Percentiles rank a stretch among this genome's conserved stretches.
Conservation (phyloP, 768 basidiomycete genomes). For the Tricholomella constricta region DNA sequence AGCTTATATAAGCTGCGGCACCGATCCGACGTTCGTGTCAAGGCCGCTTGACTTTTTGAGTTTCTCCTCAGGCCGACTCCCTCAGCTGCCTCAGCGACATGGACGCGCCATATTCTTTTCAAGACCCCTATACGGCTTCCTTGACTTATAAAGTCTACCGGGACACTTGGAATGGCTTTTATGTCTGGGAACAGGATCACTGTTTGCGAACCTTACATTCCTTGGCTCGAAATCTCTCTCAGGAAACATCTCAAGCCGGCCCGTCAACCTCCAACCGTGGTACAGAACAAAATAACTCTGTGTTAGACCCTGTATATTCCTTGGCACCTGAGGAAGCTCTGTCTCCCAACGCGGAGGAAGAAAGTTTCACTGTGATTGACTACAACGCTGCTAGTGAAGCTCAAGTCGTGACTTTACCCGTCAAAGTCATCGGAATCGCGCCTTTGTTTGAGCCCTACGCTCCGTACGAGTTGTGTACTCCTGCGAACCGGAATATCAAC, state of each 20-base stretch:
- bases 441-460: constrained; percentile 29
- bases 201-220: constrained; percentile 16
- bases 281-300: neutral
- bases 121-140: neutral
- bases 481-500: constrained; percentile 46
- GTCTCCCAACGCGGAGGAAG: neutral
- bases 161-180: constrained; percentile 21
- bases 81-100: too few relatives aligned
- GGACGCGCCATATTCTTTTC: too few relatives aligned
- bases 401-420: constrained; percentile 12
- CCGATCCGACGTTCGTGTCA: too few relatives aligned
- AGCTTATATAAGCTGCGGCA: neutral
- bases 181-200: constrained; percentile 24
- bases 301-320: neutral
- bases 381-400: constrained; percentile 4
- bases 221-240: constrained; percentile 11
- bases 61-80: too few relatives aligned
- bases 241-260: neutral
- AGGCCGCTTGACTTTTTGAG: too few relatives aligned
- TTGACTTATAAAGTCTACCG: constrained; percentile 14
- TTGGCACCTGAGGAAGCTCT: neutral
- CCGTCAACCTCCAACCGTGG: neutral
- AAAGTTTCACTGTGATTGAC: constrained; percentile 17
- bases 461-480: constrained; percentile 59
- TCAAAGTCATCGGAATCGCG: constrained; percentile 6